phyloP scores from a whole-genome alignment of 2,329 filamentous ascomycete species.

The Sclerotinia sclerotiorum region DNA sequence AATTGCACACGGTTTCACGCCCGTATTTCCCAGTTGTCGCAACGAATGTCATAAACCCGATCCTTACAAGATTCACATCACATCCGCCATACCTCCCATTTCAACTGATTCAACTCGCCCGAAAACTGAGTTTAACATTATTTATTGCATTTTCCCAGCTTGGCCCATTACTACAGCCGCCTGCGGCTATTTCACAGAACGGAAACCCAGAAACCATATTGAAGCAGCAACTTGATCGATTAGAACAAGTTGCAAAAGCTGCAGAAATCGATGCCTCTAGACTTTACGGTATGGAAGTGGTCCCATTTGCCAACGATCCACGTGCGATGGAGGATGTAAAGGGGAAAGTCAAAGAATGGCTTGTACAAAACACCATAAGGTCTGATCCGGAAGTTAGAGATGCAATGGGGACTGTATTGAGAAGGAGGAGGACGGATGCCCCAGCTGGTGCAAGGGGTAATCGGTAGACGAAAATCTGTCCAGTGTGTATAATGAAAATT shows the following conservation, averaged over 20 bases:
- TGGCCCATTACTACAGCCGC: slow-evolving; percentile 59
- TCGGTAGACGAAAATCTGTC: slow-evolving; percentile 31
- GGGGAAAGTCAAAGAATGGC: slow-evolving; percentile 76
- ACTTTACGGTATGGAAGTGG: slow-evolving; percentile 74
- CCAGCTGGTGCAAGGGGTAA: slow-evolving; percentile 56
- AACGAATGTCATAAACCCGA: slow-evolving; percentile 47
- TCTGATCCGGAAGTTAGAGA: slow-evolving; percentile 79
- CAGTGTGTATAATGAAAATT: neutral
- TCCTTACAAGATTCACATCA: slow-evolving; percentile 41
- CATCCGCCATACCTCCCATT: slow-evolving; percentile 76
- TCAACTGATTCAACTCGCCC: slow-evolving; percentile 73
- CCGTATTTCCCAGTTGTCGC: slow-evolving; percentile 52
- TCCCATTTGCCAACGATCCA: slow-evolving; percentile 75
- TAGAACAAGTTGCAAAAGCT: slow-evolving; percentile 59
- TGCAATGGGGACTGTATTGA: slow-evolving; percentile 68
- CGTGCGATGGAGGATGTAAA: slow-evolving; percentile 63
- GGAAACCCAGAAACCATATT: slow-evolving; percentile 51
- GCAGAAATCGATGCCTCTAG: slow-evolving; percentile 69
- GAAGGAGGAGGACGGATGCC: slow-evolving; percentile 60
- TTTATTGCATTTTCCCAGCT: slow-evolving; percentile 84
- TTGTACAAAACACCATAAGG: slow-evolving; percentile 82
- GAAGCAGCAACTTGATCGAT: slow-evolving; percentile 63
- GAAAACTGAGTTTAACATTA: slow-evolving; percentile 73
- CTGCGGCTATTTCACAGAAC: slow-evolving; percentile 36
- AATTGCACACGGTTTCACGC: slow-evolving; percentile 57